Evolutionary conservation across 75 land plant species (phyloP), one percentile per base, ranked within the genome.

Genomic region (Sequoia sempervirens): DNA sequence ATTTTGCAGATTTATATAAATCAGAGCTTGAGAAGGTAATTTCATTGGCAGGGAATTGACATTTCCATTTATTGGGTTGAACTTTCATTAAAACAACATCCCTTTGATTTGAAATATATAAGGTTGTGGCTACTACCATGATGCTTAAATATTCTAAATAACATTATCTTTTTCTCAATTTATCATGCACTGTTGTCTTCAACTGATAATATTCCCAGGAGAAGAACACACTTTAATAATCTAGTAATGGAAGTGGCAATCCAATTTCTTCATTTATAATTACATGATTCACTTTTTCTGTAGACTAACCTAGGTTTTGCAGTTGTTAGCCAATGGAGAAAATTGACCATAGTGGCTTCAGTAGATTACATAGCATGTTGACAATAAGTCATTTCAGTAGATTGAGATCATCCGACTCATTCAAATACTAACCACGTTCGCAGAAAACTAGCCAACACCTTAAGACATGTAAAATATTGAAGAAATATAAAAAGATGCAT

Each of bases 21-120:
- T 32, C 61, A 54, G 82, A 80, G 30, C 64, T 50, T 32, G 82
- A 80, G 61, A 80, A 80, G 82, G 82, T 80, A 80, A 36, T 36
- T 26, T 5, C 20, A 11, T 80, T 80, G 82, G 37, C n/a, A 20
- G 73, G 73, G 73, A 45, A 30, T 45, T 78, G 50, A 26, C 80
- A 43, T 75, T 73, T 74, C 17, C 43, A 38, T 41, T 3, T 43
- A 43, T 76, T 43, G 30, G 43, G 26, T 43, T 76, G 80, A 43
- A 40, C 47, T 41, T 26, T 76, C 14, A 75, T 38, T 36, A 17
- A 14, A 40, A 36, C 8, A 7, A 38, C 20, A 20, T 17, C 40
- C 20, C n/a, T 75, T 75, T 40, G 36, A 41, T 38, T 75, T 75
- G 41, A 41, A 75, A 40, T 75, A 75, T 75, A 18, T 20, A 40